Percentiles rank a stretch among this genome's conserved stretches.
These are phyloP conservation scores for Scopulariopsis brevicaulis DNA, from an alignment of 2,329 filamentous ascomycete genomes.

Conservation along the genomic window DNA sequence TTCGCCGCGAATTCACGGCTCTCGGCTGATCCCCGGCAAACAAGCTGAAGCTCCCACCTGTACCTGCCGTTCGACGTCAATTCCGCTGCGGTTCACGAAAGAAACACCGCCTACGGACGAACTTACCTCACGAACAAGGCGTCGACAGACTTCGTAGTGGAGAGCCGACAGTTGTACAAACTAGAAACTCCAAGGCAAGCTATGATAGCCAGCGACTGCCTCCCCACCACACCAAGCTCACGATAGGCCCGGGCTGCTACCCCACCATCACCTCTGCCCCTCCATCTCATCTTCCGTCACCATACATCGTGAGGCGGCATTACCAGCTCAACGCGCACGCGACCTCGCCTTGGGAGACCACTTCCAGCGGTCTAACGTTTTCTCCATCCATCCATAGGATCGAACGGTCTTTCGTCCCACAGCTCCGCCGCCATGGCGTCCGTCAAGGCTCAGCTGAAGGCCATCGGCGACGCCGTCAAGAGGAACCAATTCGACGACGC, in stretches of 20 bases:
- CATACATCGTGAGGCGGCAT: not conserved
- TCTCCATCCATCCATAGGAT: not conserved
- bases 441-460: slow-evolving; percentile 67
- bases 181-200: too few species aligned
- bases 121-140: too few species aligned
- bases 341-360: not conserved
- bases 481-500: slow-evolving; percentile 70
- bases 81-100: too few species aligned
- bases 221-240: too few species aligned
- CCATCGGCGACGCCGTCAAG: slow-evolving; percentile 67
- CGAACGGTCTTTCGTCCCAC: not conserved
- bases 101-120: too few species aligned
- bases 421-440: slow-evolving; percentile 29
- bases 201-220: too few species aligned
- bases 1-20: too few species aligned
- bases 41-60: not conserved
- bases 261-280: not conserved
- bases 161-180: too few species aligned
- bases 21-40: not conserved
- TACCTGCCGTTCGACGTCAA: not conserved
- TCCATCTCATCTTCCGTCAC: not conserved
- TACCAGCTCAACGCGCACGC: not conserved
- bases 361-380: not conserved
- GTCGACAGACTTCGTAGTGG: too few species aligned
- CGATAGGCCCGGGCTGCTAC: too few species aligned